Base-by-base conservation (phyloP, 2,329 filamentous ascomycete genomes). In the Paecilomyces dactylethromorphus region DNA sequence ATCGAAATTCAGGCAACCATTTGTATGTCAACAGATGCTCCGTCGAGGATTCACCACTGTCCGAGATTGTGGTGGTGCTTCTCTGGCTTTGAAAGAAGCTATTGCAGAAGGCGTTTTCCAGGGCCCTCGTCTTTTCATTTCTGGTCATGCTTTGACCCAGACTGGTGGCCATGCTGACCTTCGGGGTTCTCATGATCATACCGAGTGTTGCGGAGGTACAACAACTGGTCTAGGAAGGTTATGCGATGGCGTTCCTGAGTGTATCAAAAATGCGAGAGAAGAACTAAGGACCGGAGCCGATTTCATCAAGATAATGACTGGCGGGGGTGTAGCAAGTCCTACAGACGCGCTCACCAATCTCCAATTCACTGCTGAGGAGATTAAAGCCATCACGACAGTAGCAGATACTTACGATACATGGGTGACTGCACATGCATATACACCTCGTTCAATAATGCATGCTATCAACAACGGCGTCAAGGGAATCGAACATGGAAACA, bases 241-340 rank as follows among this genome's bases (percentile, higher is more conserved):
- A 1, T 79, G 77, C 51, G 81, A 86, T 65, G 82, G 84, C 1
- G 82, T 84, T 0, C 74, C 81, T 0, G 80, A 82, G 52, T 86
- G 83, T 61, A 72, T 83, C 50, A 76, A 76, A 21, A 79, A 74
- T 7, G 77, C 79, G 0, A 75, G 84, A 2, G 82, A 85, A 56
- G 79, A 86, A 66, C 67, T 87, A 0, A 75, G 84, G 2, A 75
- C 71, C 8, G 84, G 84, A 1, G 81, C 82, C 0, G 82, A 86
- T 64, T 86, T 86, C 63, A 79, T 87, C 68, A 87, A 87, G 68
- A 83, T 87, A 61, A 86, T 86, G 82, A 76, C 75, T 0, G 78
- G 78, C 4, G 84, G 84, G 1, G 84, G 84, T 8, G 83, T 87
- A 1, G 77, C 80, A 0, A 81, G 77, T 11, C 82, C 82, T 0